Base-by-base conservation (phyloP, 2,329 filamentous ascomycete genomes). In the Leptographium procerum region DNA sequence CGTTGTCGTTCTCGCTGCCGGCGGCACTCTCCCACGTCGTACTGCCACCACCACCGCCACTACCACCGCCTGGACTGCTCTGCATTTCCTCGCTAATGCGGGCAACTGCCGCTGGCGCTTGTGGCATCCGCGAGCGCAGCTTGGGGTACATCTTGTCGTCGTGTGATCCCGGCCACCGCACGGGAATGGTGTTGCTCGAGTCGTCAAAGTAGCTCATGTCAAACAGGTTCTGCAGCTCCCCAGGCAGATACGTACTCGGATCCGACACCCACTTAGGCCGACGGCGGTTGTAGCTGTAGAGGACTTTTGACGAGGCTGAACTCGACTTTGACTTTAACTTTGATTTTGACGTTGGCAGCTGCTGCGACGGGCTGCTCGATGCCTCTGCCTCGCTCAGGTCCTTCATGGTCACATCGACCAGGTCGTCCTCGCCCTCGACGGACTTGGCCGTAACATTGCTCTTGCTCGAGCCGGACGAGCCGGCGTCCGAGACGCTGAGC, bases 341-440 rank as follows among this genome's bases (percentile, higher is more conserved):
- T 61, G 57, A 24, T 8, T 22, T 22, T 61, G 57, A 40, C 62
- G 57, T 57, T 67, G 34, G 4, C 34, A 14, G 34, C 7, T 9
- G 10, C 36, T 68, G 48, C 69, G 16, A 2, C n/a, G n/a, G n/a
- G n/a, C n/a, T n/a, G n/a, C n/a, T n/a, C n/a, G n/a, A n/a, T n/a
- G n/a, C n/a, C 14, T 34, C 68, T 28, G 64, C 63, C 59, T 78
- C 74, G 19, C 67, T 68, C 2, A 75, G 74, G 65, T 90, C 86
- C 57, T 84, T 85, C 86, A 96, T 91, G 0, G 88, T 88, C 19
- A 99, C 85, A 67, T 96, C 89, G 7, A 97, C 88, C 66, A 96
- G 83, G 61, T 89, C 89, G 61, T 96, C 91, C 69, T 96, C 92
- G 11, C 90, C 88, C 68, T 91, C 86, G 2, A 95, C 81, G 3